Conservation (phyloP, 306 rosid genomes). For the Quillaja saponaria region DNA sequence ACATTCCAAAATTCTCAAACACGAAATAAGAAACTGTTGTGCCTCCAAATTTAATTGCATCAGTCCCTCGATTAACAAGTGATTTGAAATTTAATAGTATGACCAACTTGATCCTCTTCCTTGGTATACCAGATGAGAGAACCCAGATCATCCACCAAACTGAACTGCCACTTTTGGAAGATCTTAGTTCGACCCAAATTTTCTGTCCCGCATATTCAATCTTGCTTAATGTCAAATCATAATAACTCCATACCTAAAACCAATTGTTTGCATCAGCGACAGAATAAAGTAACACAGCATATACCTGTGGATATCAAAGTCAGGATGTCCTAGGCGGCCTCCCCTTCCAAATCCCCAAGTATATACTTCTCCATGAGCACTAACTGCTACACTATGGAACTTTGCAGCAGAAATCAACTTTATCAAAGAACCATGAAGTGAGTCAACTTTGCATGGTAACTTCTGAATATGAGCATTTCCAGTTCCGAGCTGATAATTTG, state of each 20-base stretch:
- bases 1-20: no score
- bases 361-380: slow-evolving; percentile 72
- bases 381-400: slow-evolving; percentile 92
- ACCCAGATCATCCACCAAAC: slow-evolving; percentile 2
- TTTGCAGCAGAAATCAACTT: slow-evolving; percentile 83
- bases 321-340: slow-evolving; percentile 96
- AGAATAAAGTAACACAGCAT: not conserved
- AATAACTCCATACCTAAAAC: slow-evolving; percentile 14
- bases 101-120: not conserved
- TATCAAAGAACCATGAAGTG: slow-evolving; percentile 67
- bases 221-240: not conserved
- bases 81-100: not conserved
- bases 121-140: not conserved
- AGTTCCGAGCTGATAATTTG: slow-evolving; percentile 97
- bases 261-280: not conserved
- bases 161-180: not conserved
- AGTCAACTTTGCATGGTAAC: slow-evolving; percentile 88
- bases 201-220: not conserved
- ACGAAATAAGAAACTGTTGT: no score
- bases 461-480: slow-evolving; percentile 92
- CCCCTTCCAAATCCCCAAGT: slow-evolving; percentile 99
- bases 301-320: slow-evolving; percentile 97
- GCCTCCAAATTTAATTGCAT: no score
- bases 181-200: slow-evolving; percentile 7
- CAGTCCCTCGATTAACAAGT: no score